Conservation (phyloP, 164 flowering plant species). For the Hamamelis virginiana region DNA sequence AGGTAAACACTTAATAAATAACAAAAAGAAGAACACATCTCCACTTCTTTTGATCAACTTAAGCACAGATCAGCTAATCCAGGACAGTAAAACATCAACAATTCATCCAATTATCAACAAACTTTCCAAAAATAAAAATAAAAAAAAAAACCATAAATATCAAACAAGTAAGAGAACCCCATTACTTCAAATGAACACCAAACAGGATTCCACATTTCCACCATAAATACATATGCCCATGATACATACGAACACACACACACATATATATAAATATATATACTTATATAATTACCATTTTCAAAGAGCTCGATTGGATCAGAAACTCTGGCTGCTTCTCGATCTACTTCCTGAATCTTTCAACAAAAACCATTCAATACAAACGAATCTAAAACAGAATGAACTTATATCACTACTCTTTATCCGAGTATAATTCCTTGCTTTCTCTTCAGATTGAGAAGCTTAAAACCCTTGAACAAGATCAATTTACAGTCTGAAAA, state of each 20-base stretch:
- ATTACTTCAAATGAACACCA: not conserved
- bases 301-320: slow-evolving; percentile 17
- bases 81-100: not conserved
- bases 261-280: too few relatives aligned
- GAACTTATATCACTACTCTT: too few relatives aligned
- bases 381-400: not conserved
- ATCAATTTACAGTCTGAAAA: not conserved
- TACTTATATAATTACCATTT: slow-evolving; percentile 16
- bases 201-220: not conserved
- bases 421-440: too few relatives aligned
- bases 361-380: slow-evolving; percentile 13
- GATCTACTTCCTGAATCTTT: slow-evolving; percentile 18
- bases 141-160: not conserved
- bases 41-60: not conserved
- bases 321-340: slow-evolving; percentile 11
- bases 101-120: slow-evolving; percentile 1
- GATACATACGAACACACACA: too few relatives aligned
- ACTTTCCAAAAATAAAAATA: not conserved
- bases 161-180: not conserved
- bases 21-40: not conserved
- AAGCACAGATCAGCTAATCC: slow-evolving; percentile 16
- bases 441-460: not conserved
- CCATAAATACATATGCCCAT: too few relatives aligned
- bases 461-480: slow-evolving; percentile 22
- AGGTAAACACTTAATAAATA: not conserved